Evolutionary conservation across 352 stramenopile genomes (phyloP).

Genomic region (Globisporangium abappressorium): DNA sequence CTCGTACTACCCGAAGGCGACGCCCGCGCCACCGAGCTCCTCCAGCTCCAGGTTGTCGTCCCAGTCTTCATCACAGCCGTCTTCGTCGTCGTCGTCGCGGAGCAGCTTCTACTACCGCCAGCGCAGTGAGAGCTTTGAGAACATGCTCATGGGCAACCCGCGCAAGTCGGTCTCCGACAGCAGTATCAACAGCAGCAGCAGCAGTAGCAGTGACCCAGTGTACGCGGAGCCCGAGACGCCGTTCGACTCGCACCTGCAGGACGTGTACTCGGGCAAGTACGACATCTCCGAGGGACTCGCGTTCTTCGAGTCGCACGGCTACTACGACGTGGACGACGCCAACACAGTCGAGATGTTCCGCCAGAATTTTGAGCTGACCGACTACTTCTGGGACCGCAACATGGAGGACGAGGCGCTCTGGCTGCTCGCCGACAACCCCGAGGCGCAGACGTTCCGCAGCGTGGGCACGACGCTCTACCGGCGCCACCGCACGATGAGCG

Average conservation of each 20-base stretch:
- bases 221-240: slow-evolving; percentile 29
- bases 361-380: slow-evolving; percentile 60
- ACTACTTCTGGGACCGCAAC: slow-evolving; percentile 53
- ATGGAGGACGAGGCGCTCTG: slow-evolving; percentile 26
- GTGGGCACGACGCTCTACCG: slow-evolving; percentile 14
- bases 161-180: slow-evolving; percentile 3
- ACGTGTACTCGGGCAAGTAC: slow-evolving; percentile 52
- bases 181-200: background rate
- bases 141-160: slow-evolving; percentile 11
- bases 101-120: slow-evolving; percentile 20
- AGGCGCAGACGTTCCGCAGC: slow-evolving; percentile 8
- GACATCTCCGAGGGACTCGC: slow-evolving; percentile 49
- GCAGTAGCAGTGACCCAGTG: background rate
- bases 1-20: slow-evolving; percentile 16
- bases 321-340: slow-evolving; percentile 79
- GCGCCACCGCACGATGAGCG: slow-evolving; percentile 16
- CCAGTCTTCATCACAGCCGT: background rate
- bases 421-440: slow-evolving; percentile 18
- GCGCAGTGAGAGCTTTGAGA: slow-evolving; percentile 21
- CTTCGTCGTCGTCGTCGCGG: background rate
- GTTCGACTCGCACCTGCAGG: slow-evolving; percentile 65
- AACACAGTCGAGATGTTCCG: slow-evolving; percentile 84
- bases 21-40: slow-evolving; percentile 1
- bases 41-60: background rate
- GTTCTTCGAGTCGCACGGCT: slow-evolving; percentile 82